Conservation (phyloP, 768 basidiomycete species). For the Fibroporia radiculosa region DNA sequence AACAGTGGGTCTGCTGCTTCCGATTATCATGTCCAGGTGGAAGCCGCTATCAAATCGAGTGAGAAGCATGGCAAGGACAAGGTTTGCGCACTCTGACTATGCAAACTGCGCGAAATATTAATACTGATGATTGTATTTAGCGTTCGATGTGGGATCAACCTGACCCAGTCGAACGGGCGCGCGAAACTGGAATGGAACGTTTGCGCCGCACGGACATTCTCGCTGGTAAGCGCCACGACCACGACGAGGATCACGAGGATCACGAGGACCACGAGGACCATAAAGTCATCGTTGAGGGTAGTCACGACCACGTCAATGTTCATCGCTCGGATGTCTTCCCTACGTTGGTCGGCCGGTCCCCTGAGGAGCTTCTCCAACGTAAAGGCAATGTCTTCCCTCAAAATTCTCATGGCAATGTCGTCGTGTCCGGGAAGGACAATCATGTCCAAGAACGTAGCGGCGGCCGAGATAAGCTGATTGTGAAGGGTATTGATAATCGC, state of each 20-base stretch:
- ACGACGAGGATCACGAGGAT: slow-evolving; percentile 12
- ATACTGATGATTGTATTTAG: slow-evolving; percentile 1
- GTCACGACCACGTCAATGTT: slow-evolving; percentile 19
- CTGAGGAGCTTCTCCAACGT: no score
- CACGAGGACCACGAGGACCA: slow-evolving; percentile 12
- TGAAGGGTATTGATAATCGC: slow-evolving; percentile 22
- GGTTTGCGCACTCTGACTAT: neutral
- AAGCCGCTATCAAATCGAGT: no score
- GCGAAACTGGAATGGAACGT: slow-evolving; percentile 13
- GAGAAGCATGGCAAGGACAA: slow-evolving; percentile 3
- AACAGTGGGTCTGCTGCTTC: no score
- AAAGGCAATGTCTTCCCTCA: slow-evolving; percentile 11
- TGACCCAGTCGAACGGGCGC: slow-evolving; percentile 12
- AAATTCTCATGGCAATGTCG: slow-evolving; percentile 13
- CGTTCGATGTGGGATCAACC: slow-evolving; percentile 11
- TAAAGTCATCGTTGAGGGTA: slow-evolving; percentile 19
- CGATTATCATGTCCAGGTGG: neutral
- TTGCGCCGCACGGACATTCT: slow-evolving; percentile 2
- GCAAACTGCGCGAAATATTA: neutral
- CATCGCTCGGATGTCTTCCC: slow-evolving; percentile 6
- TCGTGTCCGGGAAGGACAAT: slow-evolving; percentile 17
- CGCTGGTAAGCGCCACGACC: slow-evolving; percentile 9
- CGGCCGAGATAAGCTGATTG: slow-evolving; percentile 17
- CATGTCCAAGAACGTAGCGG: slow-evolving; percentile 15
- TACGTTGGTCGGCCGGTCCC: no score